phyloP scores from a whole-genome alignment of 2,329 filamentous ascomycete genomes.

The Pseudogymnoascus verrucosus region DNA sequence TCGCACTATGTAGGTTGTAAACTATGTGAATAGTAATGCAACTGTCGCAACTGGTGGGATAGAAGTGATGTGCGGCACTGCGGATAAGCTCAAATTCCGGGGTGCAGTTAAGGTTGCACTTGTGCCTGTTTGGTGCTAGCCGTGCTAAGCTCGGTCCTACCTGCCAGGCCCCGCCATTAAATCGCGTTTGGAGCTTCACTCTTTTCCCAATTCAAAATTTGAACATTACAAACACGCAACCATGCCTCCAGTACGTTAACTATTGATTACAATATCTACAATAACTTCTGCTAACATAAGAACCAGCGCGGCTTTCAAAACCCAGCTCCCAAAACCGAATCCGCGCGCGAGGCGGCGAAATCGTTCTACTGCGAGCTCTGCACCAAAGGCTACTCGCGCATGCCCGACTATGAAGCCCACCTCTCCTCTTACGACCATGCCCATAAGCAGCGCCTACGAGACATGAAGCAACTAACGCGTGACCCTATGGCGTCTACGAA shows the following conservation, averaged over 20 bases:
- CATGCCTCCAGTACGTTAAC: neutral
- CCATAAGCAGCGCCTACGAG: conserved; percentile 82
- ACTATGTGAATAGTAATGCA: neutral
- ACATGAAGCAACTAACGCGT: conserved; percentile 77
- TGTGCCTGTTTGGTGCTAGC: neutral
- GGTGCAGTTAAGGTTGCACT: neutral
- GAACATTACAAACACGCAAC: neutral
- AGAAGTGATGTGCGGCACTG: neutral
- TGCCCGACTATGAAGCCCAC: conserved; percentile 94
- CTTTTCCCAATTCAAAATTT: neutral
- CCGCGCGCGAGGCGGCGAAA: conserved; percentile 66
- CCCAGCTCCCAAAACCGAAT: conserved; percentile 44
- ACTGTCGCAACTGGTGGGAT: neutral
- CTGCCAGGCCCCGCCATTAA: neutral
- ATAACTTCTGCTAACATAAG: neutral
- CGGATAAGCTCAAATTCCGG: neutral
- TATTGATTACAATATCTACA: neutral
- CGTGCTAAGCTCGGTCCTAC: neutral
- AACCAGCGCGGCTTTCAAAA: conserved; percentile 34
- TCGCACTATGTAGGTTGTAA: conserved; percentile 1
- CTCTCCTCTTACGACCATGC: conserved; percentile 92
- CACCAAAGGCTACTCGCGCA: conserved; percentile 87
- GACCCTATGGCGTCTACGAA: conserved; percentile 58
- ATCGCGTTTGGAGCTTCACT: neutral
- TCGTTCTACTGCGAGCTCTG: conserved; percentile 83